phyloP scores from a whole-genome alignment of 495 filamentous ascomycete species.

The Penicillium coffeae region DNA sequence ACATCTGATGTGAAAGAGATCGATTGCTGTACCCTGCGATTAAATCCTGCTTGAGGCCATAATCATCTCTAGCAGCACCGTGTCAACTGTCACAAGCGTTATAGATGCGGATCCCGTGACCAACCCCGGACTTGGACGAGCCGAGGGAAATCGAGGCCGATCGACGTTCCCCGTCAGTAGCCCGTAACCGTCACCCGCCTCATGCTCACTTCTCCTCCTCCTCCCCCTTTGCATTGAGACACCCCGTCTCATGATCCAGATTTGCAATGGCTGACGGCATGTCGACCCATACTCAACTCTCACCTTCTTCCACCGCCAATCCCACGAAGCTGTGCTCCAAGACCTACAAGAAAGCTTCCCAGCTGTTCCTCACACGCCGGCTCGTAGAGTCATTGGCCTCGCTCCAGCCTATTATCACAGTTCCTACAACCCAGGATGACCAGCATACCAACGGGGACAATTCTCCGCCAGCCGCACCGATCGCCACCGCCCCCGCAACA shows the following conservation, averaged over 20 bases:
- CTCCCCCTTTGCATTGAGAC: slow-evolving; percentile 1
- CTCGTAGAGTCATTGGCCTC: slow-evolving; percentile 82
- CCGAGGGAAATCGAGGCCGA: slow-evolving; percentile 34
- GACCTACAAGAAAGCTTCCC: slow-evolving; percentile 80
- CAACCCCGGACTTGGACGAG: slow-evolving; percentile 30
- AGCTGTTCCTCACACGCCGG: slow-evolving; percentile 88
- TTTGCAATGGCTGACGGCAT: slow-evolving; percentile 36
- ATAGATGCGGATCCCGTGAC: slow-evolving; percentile 22
- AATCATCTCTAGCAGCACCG: no score
- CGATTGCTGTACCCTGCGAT: no score
- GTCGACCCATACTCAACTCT: slow-evolving; percentile 44
- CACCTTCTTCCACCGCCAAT: slow-evolving; percentile 47
- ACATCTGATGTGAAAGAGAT: no score
- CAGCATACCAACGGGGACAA: slow-evolving; percentile 35
- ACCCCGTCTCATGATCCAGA: slow-evolving; percentile 2
- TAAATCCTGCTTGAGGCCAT: no score
- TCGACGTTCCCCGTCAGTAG: slow-evolving; percentile 12
- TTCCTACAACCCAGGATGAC: slow-evolving; percentile 28
- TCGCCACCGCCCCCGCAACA: slow-evolving; percentile 66
- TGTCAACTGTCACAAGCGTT: not conserved
- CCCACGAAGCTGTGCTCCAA: slow-evolving; percentile 60
- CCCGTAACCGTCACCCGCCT: slow-evolving; percentile 6
- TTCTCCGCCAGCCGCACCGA: slow-evolving; percentile 53
- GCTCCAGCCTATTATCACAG: slow-evolving; percentile 71
- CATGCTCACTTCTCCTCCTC: slow-evolving; percentile 5